These are phyloP conservation scores for Chlorella sp. DNA, from an alignment of 139 green algal genomes.

Conservation along the genomic window DNA sequence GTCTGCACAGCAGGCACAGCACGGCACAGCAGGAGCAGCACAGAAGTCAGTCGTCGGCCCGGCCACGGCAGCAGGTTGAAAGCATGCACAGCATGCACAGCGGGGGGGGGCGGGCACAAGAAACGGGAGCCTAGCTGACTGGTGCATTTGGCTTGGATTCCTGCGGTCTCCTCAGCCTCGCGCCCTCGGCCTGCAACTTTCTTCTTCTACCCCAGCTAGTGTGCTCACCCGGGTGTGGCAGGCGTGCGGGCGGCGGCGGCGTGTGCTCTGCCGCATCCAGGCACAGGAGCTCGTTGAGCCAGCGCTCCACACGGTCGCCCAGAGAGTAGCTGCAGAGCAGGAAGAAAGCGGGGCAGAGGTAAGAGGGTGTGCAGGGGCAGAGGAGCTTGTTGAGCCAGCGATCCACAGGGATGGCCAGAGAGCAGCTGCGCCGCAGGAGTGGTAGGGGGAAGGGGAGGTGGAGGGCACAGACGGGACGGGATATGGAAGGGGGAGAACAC, in stretches of 20 bases:
- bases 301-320: slow-evolving; percentile 91
- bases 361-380: slow-evolving; percentile 57
- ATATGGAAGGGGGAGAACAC: too few species aligned
- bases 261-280: slow-evolving; percentile 90
- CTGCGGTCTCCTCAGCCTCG: background rate
- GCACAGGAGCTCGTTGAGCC: slow-evolving; percentile 95
- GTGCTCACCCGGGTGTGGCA: slow-evolving; percentile 83
- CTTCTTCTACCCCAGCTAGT: too few species aligned
- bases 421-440: slow-evolving; percentile 75
- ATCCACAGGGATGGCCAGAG: slow-evolving; percentile 89
- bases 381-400: slow-evolving; percentile 93
- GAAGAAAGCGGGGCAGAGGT: background rate
- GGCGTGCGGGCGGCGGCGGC: slow-evolving; percentile 67
- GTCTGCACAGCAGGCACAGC: background rate
- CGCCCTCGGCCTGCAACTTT: background rate
- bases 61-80: background rate
- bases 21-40: background rate
- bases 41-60: too few species aligned
- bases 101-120: too few species aligned
- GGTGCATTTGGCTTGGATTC: too few species aligned
- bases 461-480: too few species aligned
- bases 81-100: background rate
- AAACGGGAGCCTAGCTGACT: too few species aligned
- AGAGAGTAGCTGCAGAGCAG: slow-evolving; percentile 78
- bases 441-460: background rate